Evolutionary conservation across 2,329 filamentous ascomycete species (phyloP), one percentile per base, ranked within the genome.

Genomic region (Aspergillus pseudoviridinutans): DNA sequence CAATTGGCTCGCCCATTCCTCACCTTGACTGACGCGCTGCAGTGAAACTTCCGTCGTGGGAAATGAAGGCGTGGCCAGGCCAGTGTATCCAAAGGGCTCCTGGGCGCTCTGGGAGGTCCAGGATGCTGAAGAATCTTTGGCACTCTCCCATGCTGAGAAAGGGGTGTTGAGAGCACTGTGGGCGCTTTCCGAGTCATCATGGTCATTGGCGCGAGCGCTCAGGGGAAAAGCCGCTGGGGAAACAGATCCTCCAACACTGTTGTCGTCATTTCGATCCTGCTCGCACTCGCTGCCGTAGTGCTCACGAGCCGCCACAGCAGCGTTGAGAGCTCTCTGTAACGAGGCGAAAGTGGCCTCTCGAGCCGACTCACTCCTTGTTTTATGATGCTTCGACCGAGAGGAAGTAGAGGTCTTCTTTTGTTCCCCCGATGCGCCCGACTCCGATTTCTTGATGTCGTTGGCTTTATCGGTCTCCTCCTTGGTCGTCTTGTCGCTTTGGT

Each of bases 291-390:
- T 53, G 44, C 63, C 61, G 56, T 71, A 74, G 27, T 70, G 66
- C 35, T 68, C 68, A 24, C 72, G 72, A 51, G 74, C 74, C 50
- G 74, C 74, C 55, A 74, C 73, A 10, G 76, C 75, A 42, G 74
- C 73, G 56, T 72, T 73, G 51, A 78, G 67, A n/a, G 76, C 75
- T 57, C 76, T 67, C 61, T 78, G 76, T 50, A 78, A 64, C n/a
- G 76, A 78, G 9, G 72, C 74, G 63, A 76, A 77, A 17, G 73
- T 77, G 44, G 74, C 74, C 58, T 76, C 74, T 17, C 74, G 73
- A 32, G 70, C 68, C 7, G 71, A 68, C 51, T 77, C 74, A 53
- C 70, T 75, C 50, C 67, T 67, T 25, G 72, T 69, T 53, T 75
- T 74, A 38, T 71, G 69, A 55, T 76, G 71, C 57, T 70, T 75